phyloP scores from a whole-genome alignment of 352 stramenopile genomes.

The Pythium coloratum region DNA sequence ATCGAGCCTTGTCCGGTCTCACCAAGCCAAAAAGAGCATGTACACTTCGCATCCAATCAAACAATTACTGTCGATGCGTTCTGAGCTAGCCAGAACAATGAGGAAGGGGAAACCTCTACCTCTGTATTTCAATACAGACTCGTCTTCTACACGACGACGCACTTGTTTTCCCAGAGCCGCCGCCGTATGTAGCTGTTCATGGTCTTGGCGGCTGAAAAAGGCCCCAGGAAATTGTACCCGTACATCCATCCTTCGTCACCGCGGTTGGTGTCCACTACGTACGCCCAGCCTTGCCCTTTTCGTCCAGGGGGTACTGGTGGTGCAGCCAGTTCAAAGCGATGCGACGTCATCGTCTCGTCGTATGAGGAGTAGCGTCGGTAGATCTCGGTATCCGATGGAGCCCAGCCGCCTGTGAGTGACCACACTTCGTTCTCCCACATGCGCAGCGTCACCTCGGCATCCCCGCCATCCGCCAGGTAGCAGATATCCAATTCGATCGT shows the following conservation, averaged over 20 bases:
- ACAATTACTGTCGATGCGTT: not conserved
- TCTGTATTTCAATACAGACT: not conserved
- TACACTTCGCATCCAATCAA: not conserved
- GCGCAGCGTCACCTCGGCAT: constrained; percentile 40
- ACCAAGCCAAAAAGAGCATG: not conserved
- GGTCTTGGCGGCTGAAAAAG: constrained; percentile 55
- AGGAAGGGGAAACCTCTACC: not conserved
- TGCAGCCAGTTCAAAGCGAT: constrained; percentile 46
- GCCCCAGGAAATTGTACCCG: constrained; percentile 55
- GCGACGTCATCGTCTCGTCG: constrained; percentile 46
- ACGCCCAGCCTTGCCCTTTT: constrained; percentile 52
- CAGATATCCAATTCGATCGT: constrained; percentile 62
- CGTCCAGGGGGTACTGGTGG: constrained; percentile 40
- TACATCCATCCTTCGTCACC: constrained; percentile 68
- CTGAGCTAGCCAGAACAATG: not conserved
- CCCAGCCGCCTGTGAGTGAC: constrained; percentile 47
- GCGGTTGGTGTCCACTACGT: constrained; percentile 40
- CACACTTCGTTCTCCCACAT: constrained; percentile 76
- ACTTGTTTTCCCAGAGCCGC: constrained; percentile 74
- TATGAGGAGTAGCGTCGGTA: constrained; percentile 56
- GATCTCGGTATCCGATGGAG: constrained; percentile 41
- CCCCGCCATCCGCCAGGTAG: constrained; percentile 32
- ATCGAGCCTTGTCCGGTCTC: not conserved
- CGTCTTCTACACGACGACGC: constrained; percentile 17
- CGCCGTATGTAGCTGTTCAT: constrained; percentile 61